Evolutionary conservation across 2,329 filamentous ascomycete species (phyloP).

Genomic region (Cyphellophora europaea): DNA sequence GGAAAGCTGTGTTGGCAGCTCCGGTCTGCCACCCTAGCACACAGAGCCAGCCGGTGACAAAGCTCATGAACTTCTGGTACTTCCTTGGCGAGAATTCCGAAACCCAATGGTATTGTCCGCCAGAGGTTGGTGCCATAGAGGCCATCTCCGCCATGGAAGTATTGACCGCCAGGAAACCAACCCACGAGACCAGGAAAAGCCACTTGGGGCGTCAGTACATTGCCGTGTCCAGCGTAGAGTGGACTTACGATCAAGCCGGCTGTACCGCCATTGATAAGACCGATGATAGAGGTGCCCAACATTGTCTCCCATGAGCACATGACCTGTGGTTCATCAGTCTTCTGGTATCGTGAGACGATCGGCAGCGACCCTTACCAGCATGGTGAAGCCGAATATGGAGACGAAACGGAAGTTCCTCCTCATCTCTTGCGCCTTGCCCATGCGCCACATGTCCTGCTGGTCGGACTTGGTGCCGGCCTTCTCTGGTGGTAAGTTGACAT

Average conservation of each 20-base stretch:
- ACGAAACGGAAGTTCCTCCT: conserved; percentile 27
- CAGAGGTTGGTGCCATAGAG: conserved; percentile 36
- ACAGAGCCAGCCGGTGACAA: conserved; percentile 24
- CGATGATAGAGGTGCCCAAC: conserved; percentile 18
- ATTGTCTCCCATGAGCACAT: conserved; percentile 30
- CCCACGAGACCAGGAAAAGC: conserved; percentile 40
- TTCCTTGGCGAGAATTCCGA: conserved; percentile 26
- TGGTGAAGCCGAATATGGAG: conserved; percentile 26
- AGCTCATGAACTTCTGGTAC: conserved; percentile 26
- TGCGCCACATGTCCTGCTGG: conserved; percentile 36
- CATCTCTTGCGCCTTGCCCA: conserved; percentile 43
- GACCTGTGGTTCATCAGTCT: too few species aligned
- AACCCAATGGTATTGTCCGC: conserved; percentile 28
- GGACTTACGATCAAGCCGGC: too few species aligned
- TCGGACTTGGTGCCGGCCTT: conserved; percentile 22
- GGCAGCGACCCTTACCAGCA: too few species aligned
- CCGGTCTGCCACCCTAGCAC: conserved; percentile 24
- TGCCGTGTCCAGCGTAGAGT: too few species aligned
- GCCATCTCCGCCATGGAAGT: conserved; percentile 42
- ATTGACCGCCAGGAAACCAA: conserved; percentile 32
- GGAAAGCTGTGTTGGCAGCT: conserved; percentile 24
- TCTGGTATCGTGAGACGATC: conserved; percentile 10
- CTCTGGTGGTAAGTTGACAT: background rate
- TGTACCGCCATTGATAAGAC: conserved; percentile 38
- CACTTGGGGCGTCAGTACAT: conserved; percentile 36